These are phyloP conservation scores for Rhododendron vialii DNA, from an alignment of 148 eudicot species.

Conservation along the genomic window DNA sequence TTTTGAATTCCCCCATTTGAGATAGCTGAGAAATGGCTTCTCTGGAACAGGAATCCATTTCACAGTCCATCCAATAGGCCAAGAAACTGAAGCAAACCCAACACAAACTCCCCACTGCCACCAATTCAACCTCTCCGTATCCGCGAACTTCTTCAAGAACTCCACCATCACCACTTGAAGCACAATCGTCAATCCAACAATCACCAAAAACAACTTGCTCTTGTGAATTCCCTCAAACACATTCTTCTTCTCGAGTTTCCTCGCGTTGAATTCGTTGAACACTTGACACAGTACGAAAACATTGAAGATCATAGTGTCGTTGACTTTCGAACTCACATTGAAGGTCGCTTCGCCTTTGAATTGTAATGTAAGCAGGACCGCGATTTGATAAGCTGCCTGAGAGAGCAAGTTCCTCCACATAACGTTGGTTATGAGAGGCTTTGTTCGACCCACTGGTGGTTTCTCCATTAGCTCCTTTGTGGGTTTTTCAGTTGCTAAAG, in stretches of 20 bases:
- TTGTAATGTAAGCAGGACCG: constrained; percentile 9
- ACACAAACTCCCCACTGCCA: constrained; percentile 23
- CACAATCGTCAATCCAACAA: constrained; percentile 8
- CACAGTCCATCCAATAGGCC: constrained; percentile 24
- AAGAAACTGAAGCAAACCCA: constrained; percentile 14
- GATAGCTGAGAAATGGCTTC: constrained; percentile 14
- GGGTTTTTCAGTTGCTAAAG: constrained; percentile 16
- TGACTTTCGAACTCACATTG: constrained; percentile 5
- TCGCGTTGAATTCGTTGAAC: constrained; percentile 17
- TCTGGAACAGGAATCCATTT: constrained; percentile 21
- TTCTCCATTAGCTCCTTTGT: constrained; percentile 5
- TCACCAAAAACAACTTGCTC: constrained; percentile 19
- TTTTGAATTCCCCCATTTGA: not conserved
- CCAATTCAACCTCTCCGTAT: constrained; percentile 20
- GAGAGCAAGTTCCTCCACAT: constrained; percentile 22
- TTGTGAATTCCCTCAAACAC: constrained; percentile 15
- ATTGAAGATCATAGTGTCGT: constrained; percentile 18
- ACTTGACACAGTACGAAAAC: constrained; percentile 18
- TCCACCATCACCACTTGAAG: constrained; percentile 29
- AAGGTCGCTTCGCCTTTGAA: constrained; percentile 15
- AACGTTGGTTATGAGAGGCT: constrained; percentile 16
- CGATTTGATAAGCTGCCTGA: constrained; percentile 17
- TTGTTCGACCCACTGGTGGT: constrained; percentile 11
- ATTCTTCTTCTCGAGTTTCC: constrained; percentile 24
- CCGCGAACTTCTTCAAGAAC: constrained; percentile 17